phyloP scores from a whole-genome alignment of 148 eudicot genomes.

The Linanthus parryae region DNA sequence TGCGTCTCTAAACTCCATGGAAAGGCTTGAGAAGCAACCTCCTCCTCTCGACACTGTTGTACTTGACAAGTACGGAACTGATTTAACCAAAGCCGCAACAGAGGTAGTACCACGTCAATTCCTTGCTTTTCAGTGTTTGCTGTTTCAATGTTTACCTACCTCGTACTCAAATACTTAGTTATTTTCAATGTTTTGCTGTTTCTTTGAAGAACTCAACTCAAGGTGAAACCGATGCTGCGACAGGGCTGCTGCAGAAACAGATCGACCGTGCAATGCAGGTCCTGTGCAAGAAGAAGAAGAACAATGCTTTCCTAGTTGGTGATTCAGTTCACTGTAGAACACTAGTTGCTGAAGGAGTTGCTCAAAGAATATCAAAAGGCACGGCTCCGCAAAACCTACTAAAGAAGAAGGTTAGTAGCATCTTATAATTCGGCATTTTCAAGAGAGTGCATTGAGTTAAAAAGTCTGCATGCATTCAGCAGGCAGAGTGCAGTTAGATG shows the following conservation, averaged over 20 bases:
- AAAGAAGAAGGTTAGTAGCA: constrained; percentile 12
- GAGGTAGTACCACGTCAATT: constrained; percentile 7
- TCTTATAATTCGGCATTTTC: background rate
- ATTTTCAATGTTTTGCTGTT: too few relatives aligned
- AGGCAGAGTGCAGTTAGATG: too few relatives aligned
- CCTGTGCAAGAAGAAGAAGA: constrained; percentile 10
- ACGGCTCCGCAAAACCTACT: constrained; percentile 2
- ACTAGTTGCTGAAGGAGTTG: constrained; percentile 16
- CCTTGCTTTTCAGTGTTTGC: too few relatives aligned
- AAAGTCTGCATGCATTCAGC: too few relatives aligned
- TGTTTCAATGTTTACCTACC: too few relatives aligned
- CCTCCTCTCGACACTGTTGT: background rate
- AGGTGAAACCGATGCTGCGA: constrained; percentile 9
- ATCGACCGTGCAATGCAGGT: constrained; percentile 13
- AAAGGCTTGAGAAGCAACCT: background rate
- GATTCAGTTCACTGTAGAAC: constrained; percentile 13
- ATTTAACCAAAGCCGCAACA: constrained; percentile 10
- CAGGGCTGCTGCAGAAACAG: constrained; percentile 5
- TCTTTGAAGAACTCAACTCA: background rate
- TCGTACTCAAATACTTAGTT: too few relatives aligned
- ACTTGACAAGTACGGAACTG: constrained; percentile 7
- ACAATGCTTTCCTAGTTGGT: constrained; percentile 14
- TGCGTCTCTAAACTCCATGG: too few relatives aligned
- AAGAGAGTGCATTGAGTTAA: too few relatives aligned
- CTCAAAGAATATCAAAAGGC: constrained; percentile 12